Base-by-base conservation (phyloP, 1,284 basidiomycete species). In the Malassezia furfur region DNA sequence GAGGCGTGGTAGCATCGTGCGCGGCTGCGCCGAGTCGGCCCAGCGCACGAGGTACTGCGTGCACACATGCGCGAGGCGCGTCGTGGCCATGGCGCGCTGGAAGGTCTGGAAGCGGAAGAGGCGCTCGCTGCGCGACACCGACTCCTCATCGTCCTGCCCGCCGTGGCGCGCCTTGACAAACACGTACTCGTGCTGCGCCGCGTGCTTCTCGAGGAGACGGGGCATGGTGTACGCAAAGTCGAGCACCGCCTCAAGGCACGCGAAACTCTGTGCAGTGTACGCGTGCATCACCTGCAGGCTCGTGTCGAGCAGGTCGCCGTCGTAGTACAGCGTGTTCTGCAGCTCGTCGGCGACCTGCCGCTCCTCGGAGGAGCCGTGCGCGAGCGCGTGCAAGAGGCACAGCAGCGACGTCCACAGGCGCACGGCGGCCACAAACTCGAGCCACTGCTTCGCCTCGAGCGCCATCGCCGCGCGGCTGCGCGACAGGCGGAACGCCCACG, bases 351-450 rank as follows among this genome's bases (percentile, higher is more conserved):
- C 72, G 0, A 56, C 62, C 17, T 63, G 65, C 10, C 62, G 55
- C 36, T 72, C 64, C 7, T 50, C 40, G 28, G 60, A 61, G 22
- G 57, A 50, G 48, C 65, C 66, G 36, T 53, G 62, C 8, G 65
- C 61, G n/a, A 74, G 58, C 34, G 63, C 60, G 31, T 73, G 71
- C 6, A 75, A 54, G 5, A 68, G 50, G n/a, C 63, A 60, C 10
- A 73, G 63, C n/a, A 73, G 60, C 9, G 60, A 47, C 36, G 67
- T 69, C 72, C 72, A 74, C 11, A 74, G 65, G 32, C 65, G 64
- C 31, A 73, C 62, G 0, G 62, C 58, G 5, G 69, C 57, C n/a
- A 61, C 63, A 25, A 69, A 68, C 38, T 74, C 72, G 51, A 72
- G 67, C 72, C 72, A 74, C 17, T 53, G 44, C 22, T 60, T 60